Conservation (phyloP, 73 alveolate species). For the Chromera velia region DNA sequence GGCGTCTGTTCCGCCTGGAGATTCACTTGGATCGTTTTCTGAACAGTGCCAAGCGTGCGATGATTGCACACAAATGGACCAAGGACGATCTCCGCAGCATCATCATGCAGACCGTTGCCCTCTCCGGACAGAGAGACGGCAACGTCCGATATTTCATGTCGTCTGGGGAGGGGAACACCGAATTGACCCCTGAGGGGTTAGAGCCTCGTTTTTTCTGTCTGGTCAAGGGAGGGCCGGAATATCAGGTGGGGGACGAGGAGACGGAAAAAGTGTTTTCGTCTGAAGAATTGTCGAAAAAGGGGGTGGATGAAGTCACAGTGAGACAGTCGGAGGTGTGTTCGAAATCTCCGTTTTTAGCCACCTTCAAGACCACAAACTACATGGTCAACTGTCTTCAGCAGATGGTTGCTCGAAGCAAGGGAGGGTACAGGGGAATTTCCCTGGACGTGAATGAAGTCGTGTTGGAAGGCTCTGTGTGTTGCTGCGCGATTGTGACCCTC, state of each 20-base stretch:
- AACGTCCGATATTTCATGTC: neutral
- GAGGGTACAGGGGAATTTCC: neutral
- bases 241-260: neutral
- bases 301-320: neutral
- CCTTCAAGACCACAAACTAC: slow-evolving; percentile 45
- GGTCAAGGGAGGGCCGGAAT: neutral
- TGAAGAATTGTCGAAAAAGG: neutral
- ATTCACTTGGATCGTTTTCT: slow-evolving; percentile 34
- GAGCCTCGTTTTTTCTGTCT: neutral
- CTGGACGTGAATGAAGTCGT: slow-evolving; percentile 10
- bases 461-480: slow-evolving; percentile 32
- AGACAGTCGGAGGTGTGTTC: slow-evolving; percentile 13
- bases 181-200: neutral
- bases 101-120: neutral
- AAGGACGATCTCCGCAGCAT: neutral
- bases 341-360: slow-evolving; percentile 32
- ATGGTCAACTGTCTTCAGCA: slow-evolving; percentile 20
- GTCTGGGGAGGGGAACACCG: neutral
- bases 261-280: neutral
- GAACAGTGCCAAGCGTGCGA: slow-evolving; percentile 20
- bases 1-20: slow-evolving; percentile 27
- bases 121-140: neutral
- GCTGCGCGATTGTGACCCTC: slow-evolving; percentile 15
- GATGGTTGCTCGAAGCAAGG: neutral
- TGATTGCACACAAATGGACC: neutral